A percentile compares a stretch with the other conserved stretches of the same genome.
Evolutionary conservation across 148 eudicot genomes (phyloP).

Genomic region (Spergularia marina): DNA sequence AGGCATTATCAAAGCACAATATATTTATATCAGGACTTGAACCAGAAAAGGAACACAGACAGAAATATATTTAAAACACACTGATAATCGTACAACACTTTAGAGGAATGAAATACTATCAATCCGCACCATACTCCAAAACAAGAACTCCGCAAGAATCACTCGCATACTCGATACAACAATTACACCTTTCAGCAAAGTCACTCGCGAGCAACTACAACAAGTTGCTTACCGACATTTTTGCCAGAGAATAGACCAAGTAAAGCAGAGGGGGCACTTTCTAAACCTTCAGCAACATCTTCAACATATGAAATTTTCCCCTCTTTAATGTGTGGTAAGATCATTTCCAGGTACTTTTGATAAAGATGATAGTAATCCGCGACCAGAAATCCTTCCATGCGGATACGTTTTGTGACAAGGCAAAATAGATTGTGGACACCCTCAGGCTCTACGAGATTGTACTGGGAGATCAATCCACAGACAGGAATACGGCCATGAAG

Average conservation of each 20-base stretch:
- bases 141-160: not conserved
- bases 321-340: conserved; percentile 37
- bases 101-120: not conserved
- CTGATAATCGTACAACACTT: not conserved
- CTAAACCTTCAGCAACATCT: conserved; percentile 48
- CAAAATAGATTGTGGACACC: conserved; percentile 40
- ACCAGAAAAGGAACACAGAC: not conserved
- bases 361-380: conserved; percentile 36
- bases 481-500: conserved; percentile 45
- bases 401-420: conserved; percentile 35
- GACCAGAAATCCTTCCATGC: conserved; percentile 50
- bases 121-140: not conserved
- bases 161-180: not conserved
- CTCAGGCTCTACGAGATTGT: conserved; percentile 40
- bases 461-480: conserved; percentile 57
- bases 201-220: conserved; percentile 38
- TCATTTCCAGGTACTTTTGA: conserved; percentile 40
- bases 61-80: not conserved
- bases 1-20: too few relatives aligned
- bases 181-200: not conserved
- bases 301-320: conserved; percentile 46
- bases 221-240: conserved; percentile 50
- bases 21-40: too few relatives aligned
- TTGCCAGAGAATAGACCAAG: conserved; percentile 47
- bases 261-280: conserved; percentile 47